Base-by-base conservation (phyloP, 176 grass and related monocot genomes). In the Oryza nivara region DNA sequence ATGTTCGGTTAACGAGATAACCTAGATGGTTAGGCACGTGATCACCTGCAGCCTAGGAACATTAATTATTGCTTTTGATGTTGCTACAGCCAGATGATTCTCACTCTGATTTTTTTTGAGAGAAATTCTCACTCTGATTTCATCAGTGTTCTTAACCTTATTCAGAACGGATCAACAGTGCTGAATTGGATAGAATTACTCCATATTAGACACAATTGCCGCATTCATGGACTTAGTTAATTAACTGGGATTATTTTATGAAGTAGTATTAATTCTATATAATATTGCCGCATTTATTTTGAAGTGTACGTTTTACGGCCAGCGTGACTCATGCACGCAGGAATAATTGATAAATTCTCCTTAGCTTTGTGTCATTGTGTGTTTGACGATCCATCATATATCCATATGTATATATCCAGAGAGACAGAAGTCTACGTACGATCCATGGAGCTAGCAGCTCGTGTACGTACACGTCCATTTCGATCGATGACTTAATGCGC, bases 201-300 rank as follows among this genome's bases (percentile, higher is more conserved):
- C n/a, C 5, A 7, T 22, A 61, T 7, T 22, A 11, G 43, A 54
- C 80, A 36, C 30, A 60, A 51, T 17, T 48, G 68, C 58, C 80
- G 80, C 68, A 84, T 28, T 84, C 76, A 46, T 73, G 68, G 81
- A 88, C 69, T 74, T 32, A 28, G 28, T 28, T 28, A 32, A 32
- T 32, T 46, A 34, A 84, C 17, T 58, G 2, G 15, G 45, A 40
- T 78, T 26, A 36, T 9, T 1, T 14, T 30, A 77, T 23, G 11
- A 15, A 9, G n/a, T 1, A 9, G n/a, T 1, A 13, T 23, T 32
- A 32, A 3, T 32, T 26, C 56, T n/a, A 3, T 60, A 32, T 32
- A 32, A 32, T 32, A 2, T 32, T 32, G 30, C 30, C 30, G 30
- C 30, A 32, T 32, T 32, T 32, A 32, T 32, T 32, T 3, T 32